Base-by-base conservation (phyloP, 768 basidiomycete genomes). In the Mycena latifolia region DNA sequence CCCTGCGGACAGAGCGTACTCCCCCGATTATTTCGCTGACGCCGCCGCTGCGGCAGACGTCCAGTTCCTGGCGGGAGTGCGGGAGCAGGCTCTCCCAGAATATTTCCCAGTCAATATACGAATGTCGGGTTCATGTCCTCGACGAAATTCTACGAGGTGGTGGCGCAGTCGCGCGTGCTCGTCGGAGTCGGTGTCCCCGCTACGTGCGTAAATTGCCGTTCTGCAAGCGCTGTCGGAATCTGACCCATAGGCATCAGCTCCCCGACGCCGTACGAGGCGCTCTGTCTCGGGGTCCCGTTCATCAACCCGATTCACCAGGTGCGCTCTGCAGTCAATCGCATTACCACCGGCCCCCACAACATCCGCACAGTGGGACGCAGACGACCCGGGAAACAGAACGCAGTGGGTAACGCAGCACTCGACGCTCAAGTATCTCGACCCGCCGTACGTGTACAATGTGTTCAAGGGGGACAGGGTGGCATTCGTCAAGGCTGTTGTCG, bases 371-470 rank as follows among this genome's bases (percentile, higher is more conserved):
- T 81, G 77, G 76, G 69, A 77, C 59, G 58, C 51, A 18, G 56
- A 71, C 14, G 64, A 78, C 29, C 79, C 77, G 1, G 68, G 60
- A 56, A 69, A 78, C 43, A 71, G 68, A 41, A 57, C 65, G 3
- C 64, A 55, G 3, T 81, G 79, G 79, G 54, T 65, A 27, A 70
- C 78, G 12, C 78, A 81, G 58, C 80, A 81, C 65, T 65, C 71
- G 29, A 66, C 67, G 15, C 65, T 81, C 22, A 68, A 76, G 33
- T 48, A 41, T 14, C 73, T 74, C 25, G 76, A 75, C 31, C 77
- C 77, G 25, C 80, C 80, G 71, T 79, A 76, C 54, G 79, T 80
- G 8, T 80, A 80, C 51, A 71, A 79, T 54, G 76, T 79, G 22
- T 74, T 75, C 60, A 66, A 69, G 4, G 59, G 69, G 28, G 71